Conservation (phyloP, 768 basidiomycete genomes). For the Suillus plorans region DNA sequence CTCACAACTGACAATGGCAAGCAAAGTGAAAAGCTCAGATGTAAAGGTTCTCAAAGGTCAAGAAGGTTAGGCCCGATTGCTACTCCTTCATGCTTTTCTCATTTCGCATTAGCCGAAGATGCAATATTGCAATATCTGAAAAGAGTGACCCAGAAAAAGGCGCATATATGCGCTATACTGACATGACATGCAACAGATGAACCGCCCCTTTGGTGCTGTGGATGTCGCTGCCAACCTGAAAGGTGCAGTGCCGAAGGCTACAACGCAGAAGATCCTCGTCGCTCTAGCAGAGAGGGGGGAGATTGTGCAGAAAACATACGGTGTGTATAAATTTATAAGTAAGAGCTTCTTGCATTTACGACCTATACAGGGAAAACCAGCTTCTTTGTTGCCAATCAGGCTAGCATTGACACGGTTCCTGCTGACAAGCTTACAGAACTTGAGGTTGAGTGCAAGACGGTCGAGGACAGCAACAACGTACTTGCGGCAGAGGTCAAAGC, state of each 20-base stretch:
- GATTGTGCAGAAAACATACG: slow-evolving; percentile 81
- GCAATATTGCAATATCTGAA: slow-evolving; percentile 78
- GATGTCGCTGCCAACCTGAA: slow-evolving; percentile 91
- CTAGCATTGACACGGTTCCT: slow-evolving; percentile 63
- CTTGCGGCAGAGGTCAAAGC: slow-evolving; percentile 52
- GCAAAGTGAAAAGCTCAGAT: slow-evolving; percentile 53
- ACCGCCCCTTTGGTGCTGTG: slow-evolving; percentile 91
- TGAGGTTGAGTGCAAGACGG: slow-evolving; percentile 53
- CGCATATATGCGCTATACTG: slow-evolving; percentile 12
- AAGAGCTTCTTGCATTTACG: slow-evolving; percentile 5
- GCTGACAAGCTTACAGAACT: slow-evolving; percentile 59
- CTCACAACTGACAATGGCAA: slow-evolving; percentile 27
- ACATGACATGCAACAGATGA: slow-evolving; percentile 56
- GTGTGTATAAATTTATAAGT: slow-evolving; percentile 37
- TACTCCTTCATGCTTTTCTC: not conserved
- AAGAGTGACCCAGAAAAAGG: slow-evolving; percentile 40
- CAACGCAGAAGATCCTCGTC: slow-evolving; percentile 80
- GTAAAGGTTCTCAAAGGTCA: slow-evolving; percentile 71
- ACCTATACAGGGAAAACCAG: slow-evolving; percentile 67
- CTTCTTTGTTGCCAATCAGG: slow-evolving; percentile 86
- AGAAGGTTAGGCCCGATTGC: slow-evolving; percentile 47
- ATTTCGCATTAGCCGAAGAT: slow-evolving; percentile 57
- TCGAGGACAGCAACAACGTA: slow-evolving; percentile 60
- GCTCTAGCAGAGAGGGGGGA: slow-evolving; percentile 84
- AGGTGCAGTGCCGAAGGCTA: slow-evolving; percentile 81